Percentiles rank a stretch among this genome's conserved stretches.
These are phyloP conservation scores for Aphanomyces astaci DNA, from an alignment of 352 stramenopile genomes.

Conservation along the genomic window DNA sequence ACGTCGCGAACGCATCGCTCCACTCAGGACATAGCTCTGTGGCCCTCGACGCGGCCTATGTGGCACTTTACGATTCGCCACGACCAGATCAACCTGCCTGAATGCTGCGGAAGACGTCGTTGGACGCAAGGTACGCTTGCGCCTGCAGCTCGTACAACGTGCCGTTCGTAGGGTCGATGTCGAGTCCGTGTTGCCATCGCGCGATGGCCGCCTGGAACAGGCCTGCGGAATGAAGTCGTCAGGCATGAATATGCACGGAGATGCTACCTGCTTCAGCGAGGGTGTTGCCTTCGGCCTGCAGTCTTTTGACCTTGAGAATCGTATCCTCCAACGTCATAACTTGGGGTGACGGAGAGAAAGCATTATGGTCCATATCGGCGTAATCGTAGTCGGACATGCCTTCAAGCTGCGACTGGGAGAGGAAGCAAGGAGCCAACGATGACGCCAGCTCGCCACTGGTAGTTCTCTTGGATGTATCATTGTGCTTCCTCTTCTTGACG, in stretches of 20 bases:
- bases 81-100: no score
- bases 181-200: slow-evolving; percentile 55
- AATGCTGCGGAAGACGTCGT: slow-evolving; percentile 69
- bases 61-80: neutral
- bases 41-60: slow-evolving; percentile 45
- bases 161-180: slow-evolving; percentile 37
- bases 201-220: slow-evolving; percentile 54
- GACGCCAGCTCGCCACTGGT: neutral
- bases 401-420: slow-evolving; percentile 13
- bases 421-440: neutral
- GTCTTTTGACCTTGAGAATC: slow-evolving; percentile 40
- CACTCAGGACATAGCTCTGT: slow-evolving; percentile 46
- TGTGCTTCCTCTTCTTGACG: slow-evolving; percentile 26
- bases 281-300: slow-evolving; percentile 71
- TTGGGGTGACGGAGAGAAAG: neutral
- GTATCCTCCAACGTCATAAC: slow-evolving; percentile 46
- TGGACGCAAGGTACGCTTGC: slow-evolving; percentile 58
- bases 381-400: slow-evolving; percentile 11
- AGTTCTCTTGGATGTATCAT: neutral
- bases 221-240: slow-evolving; percentile 24
- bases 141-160: slow-evolving; percentile 59
- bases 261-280: slow-evolving; percentile 45
- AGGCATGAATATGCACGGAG: neutral
- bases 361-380: slow-evolving; percentile 19
- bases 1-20: slow-evolving; percentile 60